These are phyloP conservation scores for Daldinia grandis DNA, from an alignment of 495 filamentous ascomycete species.

Conservation along the genomic window DNA sequence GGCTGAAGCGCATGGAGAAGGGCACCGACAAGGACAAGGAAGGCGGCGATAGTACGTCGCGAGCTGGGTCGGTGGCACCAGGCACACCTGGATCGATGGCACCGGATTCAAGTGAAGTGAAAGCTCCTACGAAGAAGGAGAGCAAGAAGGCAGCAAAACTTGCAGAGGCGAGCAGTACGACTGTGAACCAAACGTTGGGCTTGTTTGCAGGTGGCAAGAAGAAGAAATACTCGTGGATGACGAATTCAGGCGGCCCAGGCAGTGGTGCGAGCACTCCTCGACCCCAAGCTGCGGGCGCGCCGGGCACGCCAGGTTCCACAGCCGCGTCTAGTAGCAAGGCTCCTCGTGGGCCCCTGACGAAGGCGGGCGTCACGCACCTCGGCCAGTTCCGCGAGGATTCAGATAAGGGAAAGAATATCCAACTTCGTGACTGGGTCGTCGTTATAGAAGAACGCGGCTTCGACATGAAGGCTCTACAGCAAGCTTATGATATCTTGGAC, in stretches of 20 bases:
- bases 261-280: slow-evolving; percentile 59
- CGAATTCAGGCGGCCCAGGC: slow-evolving; percentile 44
- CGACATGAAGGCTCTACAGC: slow-evolving; percentile 62
- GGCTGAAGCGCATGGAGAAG: slow-evolving; percentile 53
- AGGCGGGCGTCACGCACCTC: slow-evolving; percentile 48
- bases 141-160: slow-evolving; percentile 64
- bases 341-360: slow-evolving; percentile 43
- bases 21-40: slow-evolving; percentile 49
- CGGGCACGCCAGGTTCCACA: slow-evolving; percentile 36
- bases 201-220: slow-evolving; percentile 63
- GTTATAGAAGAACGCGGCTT: slow-evolving; percentile 69
- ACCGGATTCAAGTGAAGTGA: slow-evolving; percentile 53
- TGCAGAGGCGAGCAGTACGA: slow-evolving; percentile 63
- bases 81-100: slow-evolving; percentile 60
- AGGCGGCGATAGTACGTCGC: slow-evolving; percentile 45
- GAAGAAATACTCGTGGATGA: slow-evolving; percentile 71
- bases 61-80: slow-evolving; percentile 57
- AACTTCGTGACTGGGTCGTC: slow-evolving; percentile 72
- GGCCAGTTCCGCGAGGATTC: slow-evolving; percentile 71
- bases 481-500: slow-evolving; percentile 63
- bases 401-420: slow-evolving; percentile 68
- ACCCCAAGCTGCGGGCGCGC: slow-evolving; percentile 41
- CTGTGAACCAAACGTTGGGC: slow-evolving; percentile 63
- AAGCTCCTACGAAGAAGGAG: slow-evolving; percentile 65
- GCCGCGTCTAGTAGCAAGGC: slow-evolving; percentile 18